A percentile compares a stretch with the other conserved stretches of the same genome.
Evolutionary conservation across 768 basidiomycete species (phyloP).

Genomic region (Phlebiopsis flavidoalba): DNA sequence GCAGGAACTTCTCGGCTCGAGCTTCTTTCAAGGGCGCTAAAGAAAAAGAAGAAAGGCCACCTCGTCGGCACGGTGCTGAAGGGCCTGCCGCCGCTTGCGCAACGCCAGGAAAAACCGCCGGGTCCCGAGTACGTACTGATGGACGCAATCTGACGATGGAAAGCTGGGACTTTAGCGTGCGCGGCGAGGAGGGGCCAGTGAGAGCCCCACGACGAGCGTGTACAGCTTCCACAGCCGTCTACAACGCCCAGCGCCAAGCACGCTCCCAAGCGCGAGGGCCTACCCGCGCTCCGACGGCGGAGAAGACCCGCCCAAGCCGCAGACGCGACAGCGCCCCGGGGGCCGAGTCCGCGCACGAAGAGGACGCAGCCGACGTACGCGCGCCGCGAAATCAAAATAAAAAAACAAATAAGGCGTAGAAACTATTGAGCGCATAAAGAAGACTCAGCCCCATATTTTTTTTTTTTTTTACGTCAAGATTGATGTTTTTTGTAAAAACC

Average conservation of each 20-base stretch:
- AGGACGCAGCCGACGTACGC: conserved; percentile 19
- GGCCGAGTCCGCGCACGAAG: conserved; percentile 3
- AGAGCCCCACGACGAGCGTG: conserved; percentile 24
- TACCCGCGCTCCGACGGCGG: conserved; percentile 37
- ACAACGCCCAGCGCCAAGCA: background rate
- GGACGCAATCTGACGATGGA: conserved; percentile 52
- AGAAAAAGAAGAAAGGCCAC: conserved; percentile 74
- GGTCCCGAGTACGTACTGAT: conserved; percentile 37
- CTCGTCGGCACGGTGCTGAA: conserved; percentile 73
- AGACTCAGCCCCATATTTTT: no score
- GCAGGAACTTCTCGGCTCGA: conserved; percentile 64
- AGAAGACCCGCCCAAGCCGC: background rate
- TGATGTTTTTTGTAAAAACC: no score
- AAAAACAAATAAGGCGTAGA: no score
- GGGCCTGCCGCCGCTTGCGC: conserved; percentile 66
- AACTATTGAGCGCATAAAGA: no score
- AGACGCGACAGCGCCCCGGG: background rate
- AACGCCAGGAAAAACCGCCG: conserved; percentile 63
- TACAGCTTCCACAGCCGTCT: conserved; percentile 10
- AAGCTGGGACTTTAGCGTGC: conserved; percentile 76
- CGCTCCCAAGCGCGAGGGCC: conserved; percentile 19
- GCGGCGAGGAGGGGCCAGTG: conserved; percentile 24
- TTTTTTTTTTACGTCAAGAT: no score
- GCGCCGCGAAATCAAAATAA: no score
- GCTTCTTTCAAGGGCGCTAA: conserved; percentile 75